Percentiles rank a stretch among this genome's conserved stretches.
Evolutionary conservation across 306 rosid genomes (phyloP).

Genomic region (Sindora glabra): DNA sequence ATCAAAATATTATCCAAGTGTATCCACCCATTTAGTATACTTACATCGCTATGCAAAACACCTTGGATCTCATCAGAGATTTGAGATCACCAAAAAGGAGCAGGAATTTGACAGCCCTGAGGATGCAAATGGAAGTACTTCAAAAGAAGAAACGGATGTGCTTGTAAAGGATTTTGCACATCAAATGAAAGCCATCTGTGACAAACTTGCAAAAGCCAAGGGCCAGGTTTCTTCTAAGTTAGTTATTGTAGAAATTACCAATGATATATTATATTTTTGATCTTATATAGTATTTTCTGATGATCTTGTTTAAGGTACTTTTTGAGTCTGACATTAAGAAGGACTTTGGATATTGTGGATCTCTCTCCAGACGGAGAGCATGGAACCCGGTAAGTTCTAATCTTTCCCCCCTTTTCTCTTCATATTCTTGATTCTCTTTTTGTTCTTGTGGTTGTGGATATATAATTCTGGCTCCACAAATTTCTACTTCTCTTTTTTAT

Average conservation of each 20-base stretch:
- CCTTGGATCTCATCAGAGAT: slow-evolving; percentile 54
- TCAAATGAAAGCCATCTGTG: slow-evolving; percentile 59
- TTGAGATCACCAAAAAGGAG: slow-evolving; percentile 52
- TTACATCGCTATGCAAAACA: slow-evolving; percentile 63
- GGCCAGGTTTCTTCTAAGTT: slow-evolving; percentile 50
- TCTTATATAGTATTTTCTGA: slow-evolving; percentile 17
- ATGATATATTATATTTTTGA: neutral
- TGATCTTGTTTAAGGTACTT: slow-evolving; percentile 56
- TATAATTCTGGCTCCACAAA: neutral
- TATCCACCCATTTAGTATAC: slow-evolving; percentile 69
- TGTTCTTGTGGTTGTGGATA: no score
- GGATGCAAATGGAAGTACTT: slow-evolving; percentile 11
- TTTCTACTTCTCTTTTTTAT: neutral
- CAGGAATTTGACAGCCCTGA: slow-evolving; percentile 12
- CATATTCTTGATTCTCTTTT: slow-evolving; percentile 5
- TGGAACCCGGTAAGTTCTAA: slow-evolving; percentile 61
- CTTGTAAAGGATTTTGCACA: slow-evolving; percentile 67
- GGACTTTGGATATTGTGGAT: slow-evolving; percentile 73
- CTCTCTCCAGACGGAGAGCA: slow-evolving; percentile 46
- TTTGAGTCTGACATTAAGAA: slow-evolving; percentile 66
- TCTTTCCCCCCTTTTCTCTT: neutral
- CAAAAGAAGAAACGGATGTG: slow-evolving; percentile 36
- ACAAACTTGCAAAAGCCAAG: slow-evolving; percentile 65
- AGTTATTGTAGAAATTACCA: neutral
- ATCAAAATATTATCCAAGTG: slow-evolving; percentile 29